These are phyloP conservation scores for Naganishia albida DNA, from an alignment of 1,284 basidiomycete species.

Conservation along the genomic window DNA sequence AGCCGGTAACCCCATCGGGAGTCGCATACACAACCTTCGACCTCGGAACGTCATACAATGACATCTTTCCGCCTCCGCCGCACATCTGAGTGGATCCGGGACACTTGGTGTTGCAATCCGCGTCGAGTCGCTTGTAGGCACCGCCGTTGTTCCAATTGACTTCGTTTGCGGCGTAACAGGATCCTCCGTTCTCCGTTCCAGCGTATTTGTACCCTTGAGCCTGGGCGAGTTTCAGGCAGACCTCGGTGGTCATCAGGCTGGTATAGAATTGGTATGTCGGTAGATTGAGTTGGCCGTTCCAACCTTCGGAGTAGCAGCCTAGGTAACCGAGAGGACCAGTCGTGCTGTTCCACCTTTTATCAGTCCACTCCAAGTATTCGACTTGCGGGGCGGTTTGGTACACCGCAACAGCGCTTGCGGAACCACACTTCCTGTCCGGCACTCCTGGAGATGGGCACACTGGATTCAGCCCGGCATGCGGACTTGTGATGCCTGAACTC, in stretches of 20 bases:
- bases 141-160: constrained; percentile 19
- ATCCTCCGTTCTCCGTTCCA: constrained; percentile 23
- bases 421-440: constrained; percentile 13
- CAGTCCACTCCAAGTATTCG: neutral
- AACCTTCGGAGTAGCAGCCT: constrained; percentile 38
- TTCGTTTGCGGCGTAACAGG: constrained; percentile 27
- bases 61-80: constrained; percentile 18
- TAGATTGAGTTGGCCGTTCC: constrained; percentile 5
- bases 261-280: constrained; percentile 10
- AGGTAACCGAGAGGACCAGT: constrained; percentile 36
- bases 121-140: constrained; percentile 14
- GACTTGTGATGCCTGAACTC: neutral
- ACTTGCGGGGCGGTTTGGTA: constrained; percentile 19
- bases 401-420: constrained; percentile 12
- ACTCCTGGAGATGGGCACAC: neutral
- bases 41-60: constrained; percentile 7
- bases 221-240: constrained; percentile 14
- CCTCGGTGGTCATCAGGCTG: constrained; percentile 23
- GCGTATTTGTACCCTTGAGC: constrained; percentile 21
- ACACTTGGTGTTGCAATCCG: constrained; percentile 24
- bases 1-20: constrained; percentile 1
- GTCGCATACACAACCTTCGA: constrained; percentile 7
- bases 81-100: constrained; percentile 17
- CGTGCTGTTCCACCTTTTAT: constrained; percentile 14
- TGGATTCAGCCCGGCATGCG: neutral